These are phyloP conservation scores for Dichomitus squalens DNA, from an alignment of 1,284 basidiomycete species.

Conservation along the genomic window DNA sequence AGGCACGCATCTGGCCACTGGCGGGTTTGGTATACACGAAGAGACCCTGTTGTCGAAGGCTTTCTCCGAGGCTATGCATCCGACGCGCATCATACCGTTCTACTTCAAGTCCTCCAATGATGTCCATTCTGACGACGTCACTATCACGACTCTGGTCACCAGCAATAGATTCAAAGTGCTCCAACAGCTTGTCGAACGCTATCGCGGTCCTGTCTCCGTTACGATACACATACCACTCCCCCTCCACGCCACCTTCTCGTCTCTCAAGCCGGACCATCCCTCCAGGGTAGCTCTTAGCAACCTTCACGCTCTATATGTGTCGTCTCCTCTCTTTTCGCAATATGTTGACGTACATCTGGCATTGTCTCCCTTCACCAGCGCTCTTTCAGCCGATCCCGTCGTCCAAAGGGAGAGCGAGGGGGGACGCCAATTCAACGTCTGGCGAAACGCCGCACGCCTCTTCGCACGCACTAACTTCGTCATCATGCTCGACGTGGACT, in stretches of 20 bases:
- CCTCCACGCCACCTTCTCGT: slow-evolving; percentile 29
- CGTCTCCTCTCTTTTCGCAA: slow-evolving; percentile 59
- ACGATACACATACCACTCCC: slow-evolving; percentile 66
- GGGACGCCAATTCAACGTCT: slow-evolving; percentile 83
- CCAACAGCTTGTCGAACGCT: slow-evolving; percentile 66
- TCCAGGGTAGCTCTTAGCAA: slow-evolving; percentile 49
- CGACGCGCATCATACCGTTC: slow-evolving; percentile 76
- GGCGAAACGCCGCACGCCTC: slow-evolving; percentile 81
- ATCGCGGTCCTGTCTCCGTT: slow-evolving; percentile 82
- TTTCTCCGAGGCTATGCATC: slow-evolving; percentile 67
- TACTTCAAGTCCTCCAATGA: slow-evolving; percentile 65
- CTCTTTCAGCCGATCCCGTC: slow-evolving; percentile 13
- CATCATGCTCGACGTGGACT: slow-evolving; percentile 90
- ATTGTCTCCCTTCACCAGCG: slow-evolving; percentile 65
- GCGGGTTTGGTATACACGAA: slow-evolving; percentile 20
- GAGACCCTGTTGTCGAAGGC: slow-evolving; percentile 56
- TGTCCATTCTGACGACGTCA: slow-evolving; percentile 67
- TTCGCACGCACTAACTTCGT: slow-evolving; percentile 81
- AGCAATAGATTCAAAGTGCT: slow-evolving; percentile 77
- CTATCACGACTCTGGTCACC: slow-evolving; percentile 83
- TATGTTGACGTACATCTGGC: slow-evolving; percentile 89
- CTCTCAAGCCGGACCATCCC: slow-evolving; percentile 28
- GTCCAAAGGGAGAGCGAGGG: slow-evolving; percentile 28
- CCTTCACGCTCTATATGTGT: slow-evolving; percentile 66
- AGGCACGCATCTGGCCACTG: not conserved